phyloP scores from a whole-genome alignment of 192 early-diverging fungal genomes.

The Funneliformis mosseae region DNA sequence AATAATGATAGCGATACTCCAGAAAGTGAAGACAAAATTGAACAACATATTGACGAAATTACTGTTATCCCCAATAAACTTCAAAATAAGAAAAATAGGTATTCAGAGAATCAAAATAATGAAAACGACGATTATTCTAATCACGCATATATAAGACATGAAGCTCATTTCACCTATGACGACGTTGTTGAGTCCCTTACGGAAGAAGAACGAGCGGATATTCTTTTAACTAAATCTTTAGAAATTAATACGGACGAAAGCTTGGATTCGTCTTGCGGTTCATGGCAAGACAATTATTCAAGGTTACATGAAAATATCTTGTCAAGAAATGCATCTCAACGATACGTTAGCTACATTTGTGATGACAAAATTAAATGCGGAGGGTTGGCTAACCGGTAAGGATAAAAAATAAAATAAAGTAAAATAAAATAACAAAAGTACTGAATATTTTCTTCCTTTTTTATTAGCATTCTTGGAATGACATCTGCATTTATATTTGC shows the following conservation, averaged over 20 bases:
- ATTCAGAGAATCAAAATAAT: not conserved
- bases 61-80: not conserved
- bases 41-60: not conserved
- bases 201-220: not conserved
- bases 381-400: constrained; percentile 52
- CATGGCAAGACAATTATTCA: constrained; percentile 46
- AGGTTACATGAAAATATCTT: constrained; percentile 35
- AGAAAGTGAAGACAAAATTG: not conserved
- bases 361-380: constrained; percentile 46
- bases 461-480: constrained; percentile 41
- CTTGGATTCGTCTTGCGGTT: constrained; percentile 39
- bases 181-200: constrained; percentile 3
- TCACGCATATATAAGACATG: not conserved
- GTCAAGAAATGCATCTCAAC: constrained; percentile 29
- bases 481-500: constrained; percentile 50
- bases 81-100: not conserved
- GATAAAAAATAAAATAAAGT: not conserved
- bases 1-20: constrained; percentile 15
- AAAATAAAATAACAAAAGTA: not conserved
- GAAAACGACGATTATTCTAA: not conserved
- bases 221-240: not conserved
- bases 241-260: constrained; percentile 1
- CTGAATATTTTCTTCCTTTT: not conserved
- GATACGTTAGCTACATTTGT: constrained; percentile 45
- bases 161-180: constrained; percentile 20